Base-by-base conservation (phyloP, 2,329 filamentous ascomycete species). In the Botrytis medusae region DNA sequence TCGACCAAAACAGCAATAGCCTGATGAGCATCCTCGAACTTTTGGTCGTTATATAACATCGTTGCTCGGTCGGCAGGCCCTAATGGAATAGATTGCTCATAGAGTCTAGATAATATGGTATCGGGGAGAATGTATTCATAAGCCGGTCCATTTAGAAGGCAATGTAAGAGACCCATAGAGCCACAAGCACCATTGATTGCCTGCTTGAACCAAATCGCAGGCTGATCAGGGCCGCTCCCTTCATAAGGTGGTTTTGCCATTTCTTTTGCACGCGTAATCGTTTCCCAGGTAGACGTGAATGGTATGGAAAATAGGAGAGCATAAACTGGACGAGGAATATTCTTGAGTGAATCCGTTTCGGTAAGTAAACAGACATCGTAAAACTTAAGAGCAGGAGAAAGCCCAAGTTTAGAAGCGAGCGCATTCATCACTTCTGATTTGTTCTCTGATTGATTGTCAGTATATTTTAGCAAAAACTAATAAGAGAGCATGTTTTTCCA, bases 111-210 rank as follows among this genome's bases (percentile, higher is more conserved):
- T 90, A 95, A 0, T 91, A 94, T 85, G 96, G 97, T 64, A n/a
- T 54, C 10, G 16, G 69, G 71, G 9, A 73, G 81, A 77, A 70
- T 82, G 59, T 73, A 0, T 83, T 97, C 91, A 89, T 76, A 88
- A 9, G 93, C 91, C 1, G 87, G 86, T 0, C 94, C 94, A 82
- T 98, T 99, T 63, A 87, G 87, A 0, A 93, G 89, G 29, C 91
- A 92, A 81, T 98, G 96, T 63, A 98, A 82, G 42, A 98, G 83
- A 0, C 93, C 96, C 85, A 98, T 97, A 62, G 97, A 84, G 0
- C 95, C 95, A 82, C 95, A 98, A 0, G 95, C 94, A 81, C 98
- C 97, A 74, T 92, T 89, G 79, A 98, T 98, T 0, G 95, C 98
- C 84, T 98, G 95, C 78, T 90, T 92, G 87, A 95, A 98, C 96